These are phyloP conservation scores for Berkeleyomyces rouxiae DNA, from an alignment of 2,329 filamentous ascomycete species.

Conservation along the genomic window DNA sequence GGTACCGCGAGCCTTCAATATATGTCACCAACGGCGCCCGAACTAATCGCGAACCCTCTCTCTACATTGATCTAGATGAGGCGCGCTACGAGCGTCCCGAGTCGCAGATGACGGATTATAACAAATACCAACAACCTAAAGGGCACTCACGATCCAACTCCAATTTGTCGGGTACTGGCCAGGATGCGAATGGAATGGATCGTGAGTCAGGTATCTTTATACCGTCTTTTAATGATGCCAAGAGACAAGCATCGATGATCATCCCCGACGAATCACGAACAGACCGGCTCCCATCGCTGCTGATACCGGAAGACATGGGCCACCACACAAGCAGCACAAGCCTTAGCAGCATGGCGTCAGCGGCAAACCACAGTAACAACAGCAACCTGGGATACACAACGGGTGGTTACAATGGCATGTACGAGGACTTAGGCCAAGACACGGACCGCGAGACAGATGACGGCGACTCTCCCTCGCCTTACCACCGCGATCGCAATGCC, in stretches of 20 bases:
- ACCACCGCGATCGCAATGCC: neutral
- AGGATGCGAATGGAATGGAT: neutral
- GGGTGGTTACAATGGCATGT: conserved; percentile 11
- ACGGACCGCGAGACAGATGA: neutral
- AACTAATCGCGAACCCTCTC: conserved; percentile 9
- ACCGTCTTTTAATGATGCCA: conserved; percentile 8
- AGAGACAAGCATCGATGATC: conserved; percentile 9
- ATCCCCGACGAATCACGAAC: conserved; percentile 13
- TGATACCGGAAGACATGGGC: conserved; percentile 13
- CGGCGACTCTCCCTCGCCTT: conserved; percentile 6
- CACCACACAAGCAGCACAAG: neutral
- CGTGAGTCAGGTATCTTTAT: conserved; percentile 11
- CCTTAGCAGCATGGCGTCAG: neutral
- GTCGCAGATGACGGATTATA: conserved; percentile 9
- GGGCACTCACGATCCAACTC: conserved; percentile 4
- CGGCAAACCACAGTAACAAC: neutral
- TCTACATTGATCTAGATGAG: conserved; percentile 12
- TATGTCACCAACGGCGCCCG: conserved; percentile 10
- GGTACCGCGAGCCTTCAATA: conserved; percentile 12
- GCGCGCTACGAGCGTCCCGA: conserved; percentile 7
- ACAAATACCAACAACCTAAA: neutral
- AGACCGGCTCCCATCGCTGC: conserved; percentile 9
- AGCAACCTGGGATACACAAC: neutral
- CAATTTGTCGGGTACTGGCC: neutral
- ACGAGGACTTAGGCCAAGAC: conserved; percentile 4